Evolutionary conservation across 2,329 filamentous ascomycete species (phyloP), one percentile per base, ranked within the genome.

Genomic region (Zalaria sp.): DNA sequence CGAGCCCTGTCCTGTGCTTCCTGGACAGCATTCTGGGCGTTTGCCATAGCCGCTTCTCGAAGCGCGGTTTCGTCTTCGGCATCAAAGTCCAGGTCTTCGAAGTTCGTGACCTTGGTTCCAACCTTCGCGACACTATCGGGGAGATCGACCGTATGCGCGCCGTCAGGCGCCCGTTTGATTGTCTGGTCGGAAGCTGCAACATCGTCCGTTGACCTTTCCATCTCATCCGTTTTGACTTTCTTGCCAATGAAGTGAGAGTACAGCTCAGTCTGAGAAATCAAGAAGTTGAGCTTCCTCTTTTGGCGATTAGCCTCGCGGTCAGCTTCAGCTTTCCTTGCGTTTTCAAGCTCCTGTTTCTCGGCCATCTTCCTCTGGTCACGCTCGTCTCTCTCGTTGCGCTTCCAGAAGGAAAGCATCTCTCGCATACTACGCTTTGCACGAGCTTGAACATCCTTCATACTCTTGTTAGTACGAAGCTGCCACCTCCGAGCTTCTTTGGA

Each of bases 371-470:
- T 81, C 49, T 93, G 71, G 60, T 98, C 91, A 46, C 91, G 84
- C 60, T 98, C 91, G 59, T 98, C 91, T 41, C 89, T 83, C 62
- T 98, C 91, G 60, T 98, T 98, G 43, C 89, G 82, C 66, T 96
- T 96, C 91, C 91, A 98, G 73, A 96, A 98, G 44, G 84, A 79
- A 75, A 95, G 91, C 91, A 98, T 98, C 65, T 98, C 91, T 58
- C 91, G 79, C 91, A 98, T 98, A 45, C 89, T 89, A 51, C 91
- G 83, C 71, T 98, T 98, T 44, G 91, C 91, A 38, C 91, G 79
- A 35, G 91, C 91, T 59, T 96, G 91, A 3, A 93, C 83, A 61
- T 98, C 91, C 62, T 98, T 98, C 60, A 84, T 91, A 57, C 88
- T 93, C 72, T 98, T 96, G 69, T 98, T 98, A 41, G 91, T 98